Evolutionary conservation across 2,329 filamentous ascomycete genomes (phyloP).

Genomic region (Hypoxylon sp.): DNA sequence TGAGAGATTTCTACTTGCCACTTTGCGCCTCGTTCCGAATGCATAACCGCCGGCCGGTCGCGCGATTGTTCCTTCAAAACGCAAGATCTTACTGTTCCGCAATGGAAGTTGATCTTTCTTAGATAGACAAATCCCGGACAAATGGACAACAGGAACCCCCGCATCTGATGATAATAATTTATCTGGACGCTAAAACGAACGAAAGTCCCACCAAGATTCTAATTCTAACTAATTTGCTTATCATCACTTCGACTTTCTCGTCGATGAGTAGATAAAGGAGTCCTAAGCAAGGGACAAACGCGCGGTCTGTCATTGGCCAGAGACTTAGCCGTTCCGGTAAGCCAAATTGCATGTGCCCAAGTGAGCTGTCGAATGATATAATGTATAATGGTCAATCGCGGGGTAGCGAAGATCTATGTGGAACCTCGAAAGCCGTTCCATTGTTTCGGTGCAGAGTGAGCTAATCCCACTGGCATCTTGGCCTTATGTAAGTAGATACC

Average conservation of each 20-base stretch:
- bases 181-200: conserved; percentile 21
- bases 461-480: conserved; percentile 5
- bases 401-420: conserved; percentile 32
- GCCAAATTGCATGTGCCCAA: not conserved
- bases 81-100: not conserved
- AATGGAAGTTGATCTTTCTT: conserved; percentile 3
- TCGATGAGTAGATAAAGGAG: conserved; percentile 17
- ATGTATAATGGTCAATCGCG: conserved; percentile 35
- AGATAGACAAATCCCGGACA: conserved; percentile 34
- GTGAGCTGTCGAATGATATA: conserved; percentile 28
- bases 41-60: conserved; percentile 14
- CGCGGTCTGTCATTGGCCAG: conserved; percentile 4
- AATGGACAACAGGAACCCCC: conserved; percentile 36
- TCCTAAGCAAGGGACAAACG: conserved; percentile 5
- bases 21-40: conserved; percentile 37
- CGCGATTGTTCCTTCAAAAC: conserved; percentile 21
- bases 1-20: not conserved
- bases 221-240: conserved; percentile 1
- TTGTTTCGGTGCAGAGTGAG: conserved; percentile 23
- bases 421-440: conserved; percentile 20
- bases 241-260: conserved; percentile 12
- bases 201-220: not conserved
- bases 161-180: conserved; percentile 27
- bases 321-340: conserved; percentile 19
- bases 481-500: not conserved